These are phyloP conservation scores for Clarkia xantiana DNA, from an alignment of 345 rosid species.

Conservation along the genomic window DNA sequence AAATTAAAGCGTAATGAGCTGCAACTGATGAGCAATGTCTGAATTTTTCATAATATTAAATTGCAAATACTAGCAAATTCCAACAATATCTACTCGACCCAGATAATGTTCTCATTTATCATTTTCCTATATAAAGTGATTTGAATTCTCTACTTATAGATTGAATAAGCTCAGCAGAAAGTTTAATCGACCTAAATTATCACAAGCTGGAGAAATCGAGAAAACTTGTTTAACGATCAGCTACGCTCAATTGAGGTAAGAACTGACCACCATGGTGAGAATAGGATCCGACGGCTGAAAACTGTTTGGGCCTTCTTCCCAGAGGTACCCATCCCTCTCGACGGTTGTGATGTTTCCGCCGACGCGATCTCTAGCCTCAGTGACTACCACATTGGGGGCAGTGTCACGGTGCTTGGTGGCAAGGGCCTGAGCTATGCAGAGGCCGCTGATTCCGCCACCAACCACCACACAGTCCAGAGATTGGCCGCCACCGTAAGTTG, in stretches of 20 bases:
- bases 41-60: too few species aligned
- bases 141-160: too few species aligned
- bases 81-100: too few species aligned
- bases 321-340: conserved; percentile 71
- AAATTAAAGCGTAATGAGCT: too few species aligned
- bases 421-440: conserved; percentile 87
- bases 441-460: conserved; percentile 89
- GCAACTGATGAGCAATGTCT: too few species aligned
- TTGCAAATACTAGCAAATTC: too few species aligned
- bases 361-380: conserved; percentile 71
- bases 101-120: too few species aligned
- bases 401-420: conserved; percentile 51
- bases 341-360: conserved; percentile 81
- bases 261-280: conserved; percentile 73
- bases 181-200: too few species aligned
- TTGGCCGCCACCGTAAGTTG: conserved; percentile 16
- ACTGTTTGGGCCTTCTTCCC: conserved; percentile 98
- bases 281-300: conserved; percentile 94
- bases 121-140: too few species aligned
- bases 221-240: background rate
- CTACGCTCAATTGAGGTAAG: background rate
- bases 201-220: too few species aligned
- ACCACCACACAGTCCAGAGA: conserved; percentile 64
- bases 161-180: too few species aligned
- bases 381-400: conserved; percentile 61